Base-by-base conservation (phyloP, 345 rosid species). In the Eucalyptus fibrosa region DNA sequence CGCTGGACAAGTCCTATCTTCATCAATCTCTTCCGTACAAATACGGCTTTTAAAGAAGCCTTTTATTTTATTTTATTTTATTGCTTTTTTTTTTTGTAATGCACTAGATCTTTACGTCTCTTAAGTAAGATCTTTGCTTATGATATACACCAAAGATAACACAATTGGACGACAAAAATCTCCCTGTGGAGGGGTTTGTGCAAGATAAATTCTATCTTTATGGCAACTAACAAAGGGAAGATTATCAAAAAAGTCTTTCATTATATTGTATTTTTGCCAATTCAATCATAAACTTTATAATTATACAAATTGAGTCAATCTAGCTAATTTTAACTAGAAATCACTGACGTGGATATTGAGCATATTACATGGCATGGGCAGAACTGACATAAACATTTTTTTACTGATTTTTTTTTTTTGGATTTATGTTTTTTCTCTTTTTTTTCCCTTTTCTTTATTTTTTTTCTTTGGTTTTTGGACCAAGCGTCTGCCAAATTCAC, bases 401-500 rank as follows among this genome's bases (percentile, higher is more conserved):
- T 56, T 56, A 9, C 2, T 24, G 1, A 56, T 56, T 24, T 24
- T 56, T 56, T 55, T 1, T 10, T 24, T 56, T 23, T 23, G 12
- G 10, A 2, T 53, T 53, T 53, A 23, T 56, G 8, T 24, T 56
- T 9, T 24, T 56, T 5, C 24, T 3, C 4, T 55, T 3, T 7
- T 18, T 19, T 53, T 53, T 3, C 26, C 26, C 11, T 53, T 19
- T 53, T 53, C 10, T 53, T 7, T 7, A 53, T 53, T 53, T 18
- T 51, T 51, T 6, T 50, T 0, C 2, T 14, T 18, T 51, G 4
- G 4, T 51, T 17, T 7, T 51, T 19, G 24, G 24, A 19, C 0
- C 1, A 1, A 53, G 5, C 4, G 0, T 0, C 0, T 1, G 11
- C 26, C 59, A 53, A 53, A 53, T 53, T 53, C 59, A 53, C 26